Evolutionary conservation across 2,329 filamentous ascomycete species (phyloP).

Genomic region (Colletotrichum trifolii): DNA sequence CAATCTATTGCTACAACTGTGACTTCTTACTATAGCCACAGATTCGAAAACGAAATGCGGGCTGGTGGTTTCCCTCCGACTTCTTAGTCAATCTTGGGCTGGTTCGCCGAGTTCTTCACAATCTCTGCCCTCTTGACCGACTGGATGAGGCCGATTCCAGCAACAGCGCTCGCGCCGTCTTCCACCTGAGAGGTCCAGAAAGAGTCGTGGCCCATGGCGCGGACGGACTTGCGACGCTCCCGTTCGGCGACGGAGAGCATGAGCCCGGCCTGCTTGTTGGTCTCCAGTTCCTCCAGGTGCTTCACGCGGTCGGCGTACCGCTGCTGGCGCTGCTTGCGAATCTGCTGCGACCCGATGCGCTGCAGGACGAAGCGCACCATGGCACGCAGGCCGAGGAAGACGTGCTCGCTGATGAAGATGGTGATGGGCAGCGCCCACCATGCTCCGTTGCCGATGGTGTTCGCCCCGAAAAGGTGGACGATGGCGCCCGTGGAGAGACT

Average conservation of each 20-base stretch:
- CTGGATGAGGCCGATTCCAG: slow-evolving; percentile 48
- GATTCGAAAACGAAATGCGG: too few relatives aligned
- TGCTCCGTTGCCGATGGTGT: slow-evolving; percentile 64
- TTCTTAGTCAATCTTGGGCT: slow-evolving; percentile 30
- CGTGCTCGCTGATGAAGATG: slow-evolving; percentile 79
- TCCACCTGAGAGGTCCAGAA: slow-evolving; percentile 58
- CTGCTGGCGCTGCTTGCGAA: slow-evolving; percentile 52
- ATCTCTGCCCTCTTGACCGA: slow-evolving; percentile 39
- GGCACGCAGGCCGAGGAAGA: slow-evolving; percentile 71
- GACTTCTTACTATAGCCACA: too few relatives aligned
- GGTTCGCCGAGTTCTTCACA: slow-evolving; percentile 5
- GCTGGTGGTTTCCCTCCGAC: too few relatives aligned
- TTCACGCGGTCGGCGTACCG: slow-evolving; percentile 51
- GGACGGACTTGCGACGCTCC: slow-evolving; percentile 51
- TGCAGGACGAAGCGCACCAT: slow-evolving; percentile 50
- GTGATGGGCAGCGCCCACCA: slow-evolving; percentile 75
- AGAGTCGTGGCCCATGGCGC: slow-evolving; percentile 45
- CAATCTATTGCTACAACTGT: neutral
- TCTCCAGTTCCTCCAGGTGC: slow-evolving; percentile 54
- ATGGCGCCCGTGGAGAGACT: slow-evolving; percentile 78
- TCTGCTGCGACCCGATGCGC: slow-evolving; percentile 52
- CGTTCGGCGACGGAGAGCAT: slow-evolving; percentile 49
- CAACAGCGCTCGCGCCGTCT: slow-evolving; percentile 49
- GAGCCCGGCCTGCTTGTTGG: slow-evolving; percentile 47
- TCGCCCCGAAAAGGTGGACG: slow-evolving; percentile 76